Evolutionary conservation across 306 rosid genomes (phyloP), one percentile per base, ranked within the genome.

Genomic region (Castanopsis chinensis): DNA sequence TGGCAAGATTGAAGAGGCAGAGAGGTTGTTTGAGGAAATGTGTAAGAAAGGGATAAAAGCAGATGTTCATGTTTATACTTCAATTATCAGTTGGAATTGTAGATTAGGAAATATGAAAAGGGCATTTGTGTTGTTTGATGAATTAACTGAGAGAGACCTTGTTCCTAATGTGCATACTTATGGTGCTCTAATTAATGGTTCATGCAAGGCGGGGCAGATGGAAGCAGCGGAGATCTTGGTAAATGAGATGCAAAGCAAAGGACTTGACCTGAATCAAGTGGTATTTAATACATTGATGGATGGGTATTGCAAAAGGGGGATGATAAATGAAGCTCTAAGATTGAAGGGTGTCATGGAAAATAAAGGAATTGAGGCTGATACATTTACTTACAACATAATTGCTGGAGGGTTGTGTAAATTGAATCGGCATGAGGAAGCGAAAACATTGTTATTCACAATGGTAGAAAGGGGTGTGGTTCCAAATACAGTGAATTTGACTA

Each of bases 171-270:
- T 76, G 45, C 87, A 81, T 73, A 87, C 93, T 45, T 94, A 90
- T 6, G 92, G 92, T 20, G 90, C 92, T 4, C 69, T 92, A 77
- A 84, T 91, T 30, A 72, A 89, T 72, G 97, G 97, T 28, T 74
- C 87, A 11, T 91, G 97, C 83, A 92, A 87, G 84, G 90, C 80
- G 0, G 97, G 97, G 71, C 85, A 90, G 74, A 87, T 91, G 90
- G 87, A 89, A 61, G 92, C 87, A 23, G 97, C 95, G 1, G 90
- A 87, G 56, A 84, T 90, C 28, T 82, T 94, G 85, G 78, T 91
- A 75, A 81, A 81, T 45, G 95, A 92, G 85, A 90, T 91, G 95
- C 91, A 89, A 57, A 81, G 73, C 58, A 85, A 89, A 64, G 93
- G 97, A 9, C 15, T 87, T 74, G 89, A 74, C 61, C 32, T 83